Base-by-base conservation (phyloP, 345 rosid genomes). In the Tarenaya hassleriana region DNA sequence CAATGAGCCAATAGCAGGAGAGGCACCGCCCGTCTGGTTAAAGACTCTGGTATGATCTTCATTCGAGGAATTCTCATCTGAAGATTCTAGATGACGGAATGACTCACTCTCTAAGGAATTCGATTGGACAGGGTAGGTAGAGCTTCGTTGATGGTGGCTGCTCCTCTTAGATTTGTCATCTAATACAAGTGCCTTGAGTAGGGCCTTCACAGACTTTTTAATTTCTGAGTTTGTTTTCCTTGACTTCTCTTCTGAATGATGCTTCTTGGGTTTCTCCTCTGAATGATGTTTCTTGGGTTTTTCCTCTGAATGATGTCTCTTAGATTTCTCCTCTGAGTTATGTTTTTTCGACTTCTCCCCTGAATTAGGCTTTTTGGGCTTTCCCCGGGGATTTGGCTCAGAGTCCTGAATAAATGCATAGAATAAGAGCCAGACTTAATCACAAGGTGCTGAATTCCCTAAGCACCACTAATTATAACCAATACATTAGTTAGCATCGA, bases 121-220 rank as follows among this genome's bases (percentile, higher is more conserved):
- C 21, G 69, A 24, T 14, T 42, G 69, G 10, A 40, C 60, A n/a
- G 95, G 83, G 56, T 50, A 72, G 24, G 80, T 75, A 9, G 66
- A 65, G 68, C 68, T 77, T 19, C 88, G 41, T 7, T 63, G 81
- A 67, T 79, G 82, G 34, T 47, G 57, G 20, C 77, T 73, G 64
- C 77, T 87, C 75, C 42, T 75, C 62, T 66, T 78, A 20, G 67
- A 56, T 53, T 64, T 67, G 59, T 91, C 96, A 10, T 82, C 90
- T 2, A 41, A 14, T 15, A 81, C 56, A 16, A 81, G 73, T 46
- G 90, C 76, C 64, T 79, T 91, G 4, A 82, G 37, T 66, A 79
- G 59, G 34, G 88, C 73, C 60, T 52, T 78, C 4, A 80, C 77
- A 9, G 91, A 78, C 19, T 17, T 52, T 78, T 80, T 83, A 41